Conservation (phyloP, 164 flowering plant genomes). For the Magnolia sinica region DNA sequence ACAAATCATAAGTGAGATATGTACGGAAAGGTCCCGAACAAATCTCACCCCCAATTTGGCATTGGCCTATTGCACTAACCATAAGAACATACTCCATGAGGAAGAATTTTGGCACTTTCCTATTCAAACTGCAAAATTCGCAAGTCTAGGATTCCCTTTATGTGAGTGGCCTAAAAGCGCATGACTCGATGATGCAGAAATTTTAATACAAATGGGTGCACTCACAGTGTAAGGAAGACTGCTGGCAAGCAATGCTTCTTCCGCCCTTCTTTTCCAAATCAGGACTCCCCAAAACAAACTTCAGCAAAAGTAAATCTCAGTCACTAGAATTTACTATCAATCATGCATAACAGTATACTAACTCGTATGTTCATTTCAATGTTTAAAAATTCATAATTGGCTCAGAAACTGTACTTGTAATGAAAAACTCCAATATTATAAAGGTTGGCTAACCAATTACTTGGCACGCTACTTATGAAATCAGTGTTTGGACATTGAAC, state of each 20-base stretch:
- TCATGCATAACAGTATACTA: too few relatives aligned
- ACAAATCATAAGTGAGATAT: too few relatives aligned
- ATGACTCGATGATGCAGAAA: not conserved
- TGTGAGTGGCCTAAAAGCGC: not conserved
- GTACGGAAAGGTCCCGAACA: too few relatives aligned
- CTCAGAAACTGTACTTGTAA: too few relatives aligned
- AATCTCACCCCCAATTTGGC: too few relatives aligned
- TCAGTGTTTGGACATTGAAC: not conserved
- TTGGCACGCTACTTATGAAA: not conserved
- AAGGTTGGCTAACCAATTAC: not conserved
- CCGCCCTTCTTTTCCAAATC: slow-evolving; percentile 95
- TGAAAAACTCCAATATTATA: too few relatives aligned
- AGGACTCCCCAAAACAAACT: slow-evolving; percentile 99
- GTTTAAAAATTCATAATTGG: too few relatives aligned
- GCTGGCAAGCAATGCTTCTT: slow-evolving; percentile 87
- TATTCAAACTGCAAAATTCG: not conserved
- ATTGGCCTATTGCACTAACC: too few relatives aligned
- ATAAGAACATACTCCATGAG: too few relatives aligned
- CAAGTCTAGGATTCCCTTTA: too few relatives aligned
- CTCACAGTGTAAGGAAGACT: slow-evolving; percentile 93
- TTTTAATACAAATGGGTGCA: slow-evolving; percentile 4
- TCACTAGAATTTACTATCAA: not conserved
- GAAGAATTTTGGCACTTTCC: too few relatives aligned
- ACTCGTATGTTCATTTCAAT: too few relatives aligned
- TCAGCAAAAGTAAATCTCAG: slow-evolving; percentile 14